phyloP scores from a whole-genome alignment of 306 rosid species.

The Arachis hypogaea region DNA sequence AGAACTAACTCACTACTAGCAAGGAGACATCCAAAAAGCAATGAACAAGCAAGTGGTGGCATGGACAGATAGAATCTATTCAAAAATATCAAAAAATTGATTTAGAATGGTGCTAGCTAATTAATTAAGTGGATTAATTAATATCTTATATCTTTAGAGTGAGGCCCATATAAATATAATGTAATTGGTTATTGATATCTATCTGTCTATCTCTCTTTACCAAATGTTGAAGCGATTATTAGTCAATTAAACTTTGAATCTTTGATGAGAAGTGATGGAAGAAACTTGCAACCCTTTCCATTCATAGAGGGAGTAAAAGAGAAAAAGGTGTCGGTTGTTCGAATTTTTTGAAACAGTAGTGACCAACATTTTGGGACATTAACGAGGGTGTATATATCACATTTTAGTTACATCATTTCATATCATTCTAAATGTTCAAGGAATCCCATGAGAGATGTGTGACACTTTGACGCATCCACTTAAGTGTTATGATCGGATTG shows the following conservation, averaged over 20 bases:
- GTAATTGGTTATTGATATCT: conserved; percentile 36
- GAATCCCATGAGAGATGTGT: conserved; percentile 42
- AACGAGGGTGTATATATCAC: not conserved
- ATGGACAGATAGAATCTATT: conserved; percentile 24
- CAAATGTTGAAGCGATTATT: conserved; percentile 35
- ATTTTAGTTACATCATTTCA: too few relatives aligned
- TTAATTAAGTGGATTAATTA: not conserved
- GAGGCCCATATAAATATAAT: conserved; percentile 17
- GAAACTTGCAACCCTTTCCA: conserved; percentile 45
- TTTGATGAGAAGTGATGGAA: conserved; percentile 38
- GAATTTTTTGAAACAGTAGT: conserved; percentile 51
- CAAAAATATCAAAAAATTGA: not conserved
- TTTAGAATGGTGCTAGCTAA: not conserved
- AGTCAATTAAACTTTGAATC: not conserved
- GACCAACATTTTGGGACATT: conserved; percentile 54
- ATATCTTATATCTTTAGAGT: conserved; percentile 33
- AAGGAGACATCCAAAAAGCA: conserved; percentile 31
- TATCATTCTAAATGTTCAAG: too few relatives aligned
- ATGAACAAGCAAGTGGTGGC: conserved; percentile 29
- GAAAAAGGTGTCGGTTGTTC: conserved; percentile 57
- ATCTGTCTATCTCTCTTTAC: conserved; percentile 37
- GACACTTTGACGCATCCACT: conserved; percentile 25
- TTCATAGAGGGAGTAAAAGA: conserved; percentile 42
- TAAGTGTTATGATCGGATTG: conserved; percentile 45
- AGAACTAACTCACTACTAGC: not conserved